These are phyloP conservation scores for Microcyclosporella mali DNA, from an alignment of 2,329 filamentous ascomycete genomes.

Conservation along the genomic window DNA sequence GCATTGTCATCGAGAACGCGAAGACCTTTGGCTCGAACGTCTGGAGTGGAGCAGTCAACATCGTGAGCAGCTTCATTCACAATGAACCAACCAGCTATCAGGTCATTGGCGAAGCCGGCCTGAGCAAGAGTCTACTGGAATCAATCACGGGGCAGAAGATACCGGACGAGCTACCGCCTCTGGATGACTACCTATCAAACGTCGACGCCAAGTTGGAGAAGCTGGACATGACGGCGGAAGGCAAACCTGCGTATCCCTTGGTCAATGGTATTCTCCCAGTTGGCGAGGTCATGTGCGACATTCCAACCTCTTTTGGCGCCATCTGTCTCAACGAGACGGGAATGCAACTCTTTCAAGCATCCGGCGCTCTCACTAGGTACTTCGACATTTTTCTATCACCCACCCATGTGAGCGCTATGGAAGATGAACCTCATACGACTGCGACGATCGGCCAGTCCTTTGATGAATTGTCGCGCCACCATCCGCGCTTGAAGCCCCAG, in stretches of 20 bases:
- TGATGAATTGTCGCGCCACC: constrained; percentile 90
- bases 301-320: constrained; percentile 83
- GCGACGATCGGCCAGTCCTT: constrained; percentile 74
- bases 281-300: constrained; percentile 76
- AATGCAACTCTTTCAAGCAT: constrained; percentile 79
- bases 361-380: constrained; percentile 75
- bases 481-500: constrained; percentile 71
- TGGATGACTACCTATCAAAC: constrained; percentile 16
- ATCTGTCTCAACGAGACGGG: constrained; percentile 87
- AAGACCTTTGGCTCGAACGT: constrained; percentile 81
- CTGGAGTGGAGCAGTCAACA: constrained; percentile 90
- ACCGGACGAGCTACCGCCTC: constrained; percentile 19
- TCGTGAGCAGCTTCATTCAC: constrained; percentile 93
- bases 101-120: constrained; percentile 86
- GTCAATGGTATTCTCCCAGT: constrained; percentile 69
- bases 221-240: constrained; percentile 14
- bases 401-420: constrained; percentile 77
- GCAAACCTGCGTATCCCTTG: constrained; percentile 22
- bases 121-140: constrained; percentile 80
- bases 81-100: constrained; percentile 97
- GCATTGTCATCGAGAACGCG: constrained; percentile 74
- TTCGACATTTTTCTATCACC: constrained; percentile 96
- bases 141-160: constrained; percentile 54
- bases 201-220: constrained; percentile 3
- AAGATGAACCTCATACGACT: constrained; percentile 60